Conservation (phyloP, 257 asterid species). For the Haberlea rhodopensis region DNA sequence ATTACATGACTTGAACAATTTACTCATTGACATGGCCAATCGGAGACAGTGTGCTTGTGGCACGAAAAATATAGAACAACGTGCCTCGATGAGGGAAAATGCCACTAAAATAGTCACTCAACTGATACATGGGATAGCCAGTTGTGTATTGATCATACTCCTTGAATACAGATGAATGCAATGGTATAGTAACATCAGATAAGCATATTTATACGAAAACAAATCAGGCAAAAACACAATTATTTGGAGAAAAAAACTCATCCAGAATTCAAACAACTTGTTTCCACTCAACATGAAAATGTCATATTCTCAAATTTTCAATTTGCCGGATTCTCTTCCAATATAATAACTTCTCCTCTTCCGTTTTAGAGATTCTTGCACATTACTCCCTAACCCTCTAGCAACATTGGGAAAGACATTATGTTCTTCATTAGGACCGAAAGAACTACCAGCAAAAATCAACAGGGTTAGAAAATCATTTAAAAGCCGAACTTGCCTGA, state of each 20-base stretch:
- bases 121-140: not conserved
- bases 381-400: no score
- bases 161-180: not conserved
- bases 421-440: no score
- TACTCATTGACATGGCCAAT: not conserved
- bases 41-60: not conserved
- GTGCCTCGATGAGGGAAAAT: not conserved
- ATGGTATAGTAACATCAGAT: not conserved
- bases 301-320: not conserved
- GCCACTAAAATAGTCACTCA: not conserved
- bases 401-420: no score
- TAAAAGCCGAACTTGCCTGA: slow-evolving; percentile 40
- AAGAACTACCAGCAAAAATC: no score
- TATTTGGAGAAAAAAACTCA: not conserved
- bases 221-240: not conserved
- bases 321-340: not conserved
- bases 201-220: not conserved
- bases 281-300: not conserved
- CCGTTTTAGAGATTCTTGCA: no score
- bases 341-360: not conserved
- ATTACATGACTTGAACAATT: not conserved
- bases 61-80: not conserved
- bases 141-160: not conserved
- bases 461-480: not conserved
- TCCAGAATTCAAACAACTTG: not conserved